These are phyloP conservation scores for Gamsiella multidivaricata DNA, from an alignment of 192 early-diverging fungal genomes.

Conservation along the genomic window DNA sequence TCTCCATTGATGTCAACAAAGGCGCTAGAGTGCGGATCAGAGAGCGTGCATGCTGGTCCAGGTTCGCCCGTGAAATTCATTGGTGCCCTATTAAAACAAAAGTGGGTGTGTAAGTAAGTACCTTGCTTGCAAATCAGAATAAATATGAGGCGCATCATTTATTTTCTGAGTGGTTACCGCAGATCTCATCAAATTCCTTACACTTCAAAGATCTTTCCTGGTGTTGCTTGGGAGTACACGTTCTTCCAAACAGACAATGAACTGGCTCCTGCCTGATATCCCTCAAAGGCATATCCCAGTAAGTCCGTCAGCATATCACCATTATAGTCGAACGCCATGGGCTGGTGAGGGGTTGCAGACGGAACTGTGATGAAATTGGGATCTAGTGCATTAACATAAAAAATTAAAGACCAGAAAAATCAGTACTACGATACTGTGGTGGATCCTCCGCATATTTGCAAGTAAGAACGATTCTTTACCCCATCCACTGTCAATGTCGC, in stretches of 20 bases:
- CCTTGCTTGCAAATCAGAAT: no score
- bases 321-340: constrained; percentile 70
- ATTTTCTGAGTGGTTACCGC: no score
- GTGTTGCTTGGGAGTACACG: constrained; percentile 26
- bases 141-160: no score
- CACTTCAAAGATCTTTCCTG: constrained; percentile 52
- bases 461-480: constrained; percentile 31
- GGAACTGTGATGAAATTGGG: constrained; percentile 48
- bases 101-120: no score
- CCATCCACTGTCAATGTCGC: constrained; percentile 74
- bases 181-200: constrained; percentile 40
- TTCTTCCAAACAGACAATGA: constrained; percentile 61
- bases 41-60: constrained; percentile 67
- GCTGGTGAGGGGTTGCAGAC: constrained; percentile 61
- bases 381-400: no score
- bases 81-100: constrained; percentile 22
- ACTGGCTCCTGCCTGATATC: constrained; percentile 42
- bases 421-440: no score
- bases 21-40: constrained; percentile 89
- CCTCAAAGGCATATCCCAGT: constrained; percentile 59
- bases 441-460: no score
- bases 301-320: constrained; percentile 73
- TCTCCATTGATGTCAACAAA: constrained; percentile 95
- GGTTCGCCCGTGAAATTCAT: constrained; percentile 40
- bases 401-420: not conserved